Evolutionary conservation across 768 basidiomycete genomes (phyloP).

Genomic region (Lyophyllum atratum): DNA sequence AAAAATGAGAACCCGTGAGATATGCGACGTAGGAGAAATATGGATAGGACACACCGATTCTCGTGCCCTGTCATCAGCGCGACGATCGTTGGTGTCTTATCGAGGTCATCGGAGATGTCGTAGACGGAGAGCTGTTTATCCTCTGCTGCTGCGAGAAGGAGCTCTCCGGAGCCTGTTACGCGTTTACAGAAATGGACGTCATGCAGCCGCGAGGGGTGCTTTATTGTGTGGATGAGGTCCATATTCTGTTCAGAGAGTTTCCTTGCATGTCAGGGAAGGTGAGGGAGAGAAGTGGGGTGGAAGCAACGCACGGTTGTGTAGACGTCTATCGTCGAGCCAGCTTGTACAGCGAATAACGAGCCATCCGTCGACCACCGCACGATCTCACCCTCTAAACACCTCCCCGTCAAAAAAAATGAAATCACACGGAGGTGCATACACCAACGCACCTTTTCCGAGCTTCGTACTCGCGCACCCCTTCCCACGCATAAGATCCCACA

Average conservation of each 20-base stretch:
- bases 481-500: constrained; percentile 99
- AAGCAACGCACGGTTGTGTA: constrained; percentile 67
- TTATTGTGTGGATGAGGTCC: constrained; percentile 70
- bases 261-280: neutral
- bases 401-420: neutral
- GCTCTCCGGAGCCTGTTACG: constrained; percentile 55
- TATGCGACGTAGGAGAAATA: neutral
- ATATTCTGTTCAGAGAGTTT: constrained; percentile 58
- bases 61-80: constrained; percentile 78
- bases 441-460: constrained; percentile 76
- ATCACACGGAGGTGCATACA: neutral
- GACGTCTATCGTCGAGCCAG: constrained; percentile 73
- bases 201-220: constrained; percentile 83
- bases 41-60: constrained; percentile 66
- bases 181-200: constrained; percentile 76
- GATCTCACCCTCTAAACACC: constrained; percentile 78
- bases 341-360: constrained; percentile 77
- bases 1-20: neutral
- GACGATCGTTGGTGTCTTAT: constrained; percentile 54
- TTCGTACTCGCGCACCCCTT: constrained; percentile 88
- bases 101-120: constrained; percentile 49
- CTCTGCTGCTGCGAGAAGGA: constrained; percentile 85
- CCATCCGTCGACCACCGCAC: constrained; percentile 87
- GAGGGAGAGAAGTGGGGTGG: neutral
- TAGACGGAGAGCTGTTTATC: constrained; percentile 88